Base-by-base conservation (phyloP, 2,329 filamentous ascomycete genomes). In the Aspergillus arachidicola region DNA sequence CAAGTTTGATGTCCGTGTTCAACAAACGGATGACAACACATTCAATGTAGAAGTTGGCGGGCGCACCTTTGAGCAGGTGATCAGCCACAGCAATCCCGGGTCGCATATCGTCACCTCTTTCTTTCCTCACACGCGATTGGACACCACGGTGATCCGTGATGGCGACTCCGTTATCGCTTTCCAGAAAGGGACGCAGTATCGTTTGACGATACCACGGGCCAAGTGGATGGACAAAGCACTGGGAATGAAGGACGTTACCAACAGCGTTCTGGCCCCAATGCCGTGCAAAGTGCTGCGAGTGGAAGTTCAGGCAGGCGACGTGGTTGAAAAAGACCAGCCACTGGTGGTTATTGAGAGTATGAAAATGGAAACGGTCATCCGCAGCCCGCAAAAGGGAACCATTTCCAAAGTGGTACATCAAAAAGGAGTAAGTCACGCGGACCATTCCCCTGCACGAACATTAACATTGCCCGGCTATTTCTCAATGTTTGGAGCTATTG, bases 251-350 rank as follows among this genome's bases (percentile, higher is more conserved):
- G 92, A 96, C 73, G 85, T 86, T 0, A 84, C 89, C 7, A 94
- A 94, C 64, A 95, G 91, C 59, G 93, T 98, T 1, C 84, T 92
- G 28, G 93, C 95, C 26, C 95, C 95, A 0, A 99, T 99, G 95
- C 95, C 95, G 1, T 98, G 95, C 80, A 98, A 98, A 81, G 90
- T 99, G 30, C 81, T 99, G 65, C 88, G 92, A 68, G 95, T 97
- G 55, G 92, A 97, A 77, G 93, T 97, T 0, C 80, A 85, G 32
- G 93, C 93, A 70, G 95, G 95, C 0, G 88, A 96, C 67, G 80
- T 79, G 54, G 95, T 99, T 19, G 88, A 89, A 75, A 96, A 94
- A 81, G 94, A 94, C 53, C 89, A 94, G 62, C 88, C 93, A 7
- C 81, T 99, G 62, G 92, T 98, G 14, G 93, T 98, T 81, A 93